Evolutionary conservation across 2,329 filamentous ascomycete species (phyloP), one percentile per base, ranked within the genome.

Genomic region (Clarireedia homoeocarpa): DNA sequence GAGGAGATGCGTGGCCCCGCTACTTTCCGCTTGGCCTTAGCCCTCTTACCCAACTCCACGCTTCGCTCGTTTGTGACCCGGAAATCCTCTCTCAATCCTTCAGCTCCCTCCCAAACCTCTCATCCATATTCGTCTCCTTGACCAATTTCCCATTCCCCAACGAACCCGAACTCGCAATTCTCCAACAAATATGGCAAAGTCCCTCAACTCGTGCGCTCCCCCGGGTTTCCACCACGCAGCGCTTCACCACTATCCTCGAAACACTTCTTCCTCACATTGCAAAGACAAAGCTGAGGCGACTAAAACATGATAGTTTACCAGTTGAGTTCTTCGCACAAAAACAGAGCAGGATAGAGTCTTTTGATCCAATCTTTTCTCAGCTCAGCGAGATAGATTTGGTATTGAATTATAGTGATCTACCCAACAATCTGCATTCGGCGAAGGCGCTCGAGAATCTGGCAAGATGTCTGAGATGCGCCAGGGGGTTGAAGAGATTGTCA

Each of bases 301-400:
- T 68, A 17, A 59, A 58, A 4, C 66, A 68, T 40, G 66, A 68
- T 51, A 53, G 61, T 6, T 51, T 68, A 7, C 65, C 66, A 2
- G 63, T 68, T 47, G 65, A 68, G 45, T 67, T 67, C 57, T 67
- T 67, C 47, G 58, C 59, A 9, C 63, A 66, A 39, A 58, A 60
- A 26, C 34, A 44, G 2, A 40, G 15, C 6, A 26, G 57, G 6
- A 58, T 65, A 15, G 48, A 51, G 7, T 50, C 55, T n/a, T 48
- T 66, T 44, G 51, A 53, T 6, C 26, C 57, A 1, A 50, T 58
- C 9, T 64, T 65, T 51, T 34, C 34, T 14, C 49, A 39, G 7
- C 58, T 67, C 23, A 63, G 55, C 9, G 49, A 23, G 5, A 44
- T 67, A 36, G 59, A 24, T 15, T 50, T 67, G 6, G 55, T 44